A percentile compares a stretch with the other conserved stretches of the same genome.
Conservation (phyloP, 306 rosid genomes). For the Prunus kanzakura region DNA sequence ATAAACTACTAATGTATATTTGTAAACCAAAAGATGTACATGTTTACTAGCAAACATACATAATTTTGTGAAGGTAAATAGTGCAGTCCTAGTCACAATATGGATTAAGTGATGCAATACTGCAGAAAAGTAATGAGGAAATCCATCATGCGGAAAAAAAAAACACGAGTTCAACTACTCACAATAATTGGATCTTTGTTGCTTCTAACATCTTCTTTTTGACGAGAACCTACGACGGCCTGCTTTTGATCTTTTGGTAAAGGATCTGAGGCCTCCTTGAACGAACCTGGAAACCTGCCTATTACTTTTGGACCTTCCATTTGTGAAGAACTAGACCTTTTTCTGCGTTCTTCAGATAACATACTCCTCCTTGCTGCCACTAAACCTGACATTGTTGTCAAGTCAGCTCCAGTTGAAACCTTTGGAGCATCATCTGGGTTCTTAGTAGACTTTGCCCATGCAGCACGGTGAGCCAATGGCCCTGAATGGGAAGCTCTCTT, state of each 20-base stretch:
- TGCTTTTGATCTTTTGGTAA: slow-evolving; percentile 65
- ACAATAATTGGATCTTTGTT: slow-evolving; percentile 77
- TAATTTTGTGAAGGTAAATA: not conserved
- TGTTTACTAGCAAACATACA: not conserved
- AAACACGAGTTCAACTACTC: slow-evolving; percentile 35
- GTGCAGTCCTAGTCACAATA: not conserved
- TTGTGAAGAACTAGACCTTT: slow-evolving; percentile 75
- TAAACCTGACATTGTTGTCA: slow-evolving; percentile 65
- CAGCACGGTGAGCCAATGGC: slow-evolving; percentile 82
- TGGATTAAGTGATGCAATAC: not conserved
- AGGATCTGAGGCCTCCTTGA: slow-evolving; percentile 80
- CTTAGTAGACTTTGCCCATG: slow-evolving; percentile 84
- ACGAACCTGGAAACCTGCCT: slow-evolving; percentile 84
- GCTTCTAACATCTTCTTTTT: slow-evolving; percentile 66
- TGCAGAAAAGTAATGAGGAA: not conserved
- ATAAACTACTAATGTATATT: no score
- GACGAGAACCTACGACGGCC: slow-evolving; percentile 36
- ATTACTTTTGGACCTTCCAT: slow-evolving; percentile 65
- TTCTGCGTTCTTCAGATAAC: slow-evolving; percentile 82
- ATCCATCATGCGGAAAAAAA: not conserved
- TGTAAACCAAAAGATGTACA: no score
- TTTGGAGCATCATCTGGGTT: slow-evolving; percentile 77
- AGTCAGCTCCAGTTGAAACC: slow-evolving; percentile 68
- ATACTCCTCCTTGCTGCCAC: slow-evolving; percentile 86
- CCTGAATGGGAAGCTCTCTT: slow-evolving; percentile 99